Percentiles rank a stretch among this genome's conserved stretches.
Conservation (phyloP, 1,284 basidiomycete genomes). For the Malassezia brasiliensis region DNA sequence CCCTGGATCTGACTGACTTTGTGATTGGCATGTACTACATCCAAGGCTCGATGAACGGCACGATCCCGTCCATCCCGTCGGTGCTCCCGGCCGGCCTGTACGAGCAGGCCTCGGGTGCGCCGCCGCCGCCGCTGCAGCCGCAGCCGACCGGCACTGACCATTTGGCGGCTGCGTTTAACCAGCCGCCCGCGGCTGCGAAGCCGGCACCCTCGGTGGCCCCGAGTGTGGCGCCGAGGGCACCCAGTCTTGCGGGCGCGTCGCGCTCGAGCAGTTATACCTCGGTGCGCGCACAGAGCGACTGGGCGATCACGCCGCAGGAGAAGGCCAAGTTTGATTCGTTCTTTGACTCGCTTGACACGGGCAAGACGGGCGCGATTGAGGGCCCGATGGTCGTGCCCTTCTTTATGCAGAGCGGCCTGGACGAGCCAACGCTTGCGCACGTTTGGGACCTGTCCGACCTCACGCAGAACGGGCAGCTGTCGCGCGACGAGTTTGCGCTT, state of each 20-base stretch:
- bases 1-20: slow-evolving; percentile 83
- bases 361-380: slow-evolving; percentile 71
- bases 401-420: slow-evolving; percentile 81
- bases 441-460: slow-evolving; percentile 95
- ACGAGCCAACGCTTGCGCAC: slow-evolving; percentile 72
- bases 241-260: slow-evolving; percentile 49
- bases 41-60: slow-evolving; percentile 71
- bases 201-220: not conserved
- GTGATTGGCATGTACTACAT: slow-evolving; percentile 88
- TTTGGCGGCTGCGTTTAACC: slow-evolving; percentile 28
- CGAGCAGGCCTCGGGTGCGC: slow-evolving; percentile 57
- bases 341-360: slow-evolving; percentile 72
- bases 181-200: slow-evolving; percentile 46
- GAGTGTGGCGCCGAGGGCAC: slow-evolving; percentile 52
- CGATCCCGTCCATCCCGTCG: slow-evolving; percentile 64
- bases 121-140: slow-evolving; percentile 7
- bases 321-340: slow-evolving; percentile 70
- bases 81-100: slow-evolving; percentile 80
- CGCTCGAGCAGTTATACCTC: slow-evolving; percentile 51
- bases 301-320: slow-evolving; percentile 77
- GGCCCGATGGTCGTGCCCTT: slow-evolving; percentile 92
- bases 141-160: slow-evolving; percentile 16
- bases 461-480: slow-evolving; percentile 74
- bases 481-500: slow-evolving; percentile 86
- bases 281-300: slow-evolving; percentile 50